A percentile compares a stretch with the other conserved stretches of the same genome.
These are phyloP conservation scores for Schoenoplectus tabernaemontani DNA, from an alignment of 202 grass and related monocot genomes.

Conservation along the genomic window DNA sequence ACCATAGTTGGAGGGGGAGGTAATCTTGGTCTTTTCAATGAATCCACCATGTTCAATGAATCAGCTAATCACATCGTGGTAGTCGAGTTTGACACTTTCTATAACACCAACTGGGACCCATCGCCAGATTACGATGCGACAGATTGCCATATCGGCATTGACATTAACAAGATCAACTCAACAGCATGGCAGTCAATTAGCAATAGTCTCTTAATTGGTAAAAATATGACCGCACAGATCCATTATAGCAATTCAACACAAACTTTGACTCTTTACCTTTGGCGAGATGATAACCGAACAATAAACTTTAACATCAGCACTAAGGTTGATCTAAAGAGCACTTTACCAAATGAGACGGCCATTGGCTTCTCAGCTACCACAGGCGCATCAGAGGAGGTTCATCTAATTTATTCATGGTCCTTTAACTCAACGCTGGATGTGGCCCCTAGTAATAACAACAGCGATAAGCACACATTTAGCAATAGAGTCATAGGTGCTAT, in stretches of 20 bases:
- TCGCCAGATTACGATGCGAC: background rate
- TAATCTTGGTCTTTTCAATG: conserved; percentile 21
- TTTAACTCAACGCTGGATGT: conserved; percentile 27
- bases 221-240: conserved; percentile 21
- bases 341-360: conserved; percentile 19
- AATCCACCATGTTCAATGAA: background rate
- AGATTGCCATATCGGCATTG: conserved; percentile 33
- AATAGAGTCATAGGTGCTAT: background rate
- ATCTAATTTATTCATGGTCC: conserved; percentile 32
- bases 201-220: background rate
- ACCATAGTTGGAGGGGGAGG: background rate
- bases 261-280: conserved; percentile 20
- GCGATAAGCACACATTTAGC: background rate
- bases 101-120: conserved; percentile 14
- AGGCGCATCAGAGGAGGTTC: background rate
- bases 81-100: conserved; percentile 40
- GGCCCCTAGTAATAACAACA: background rate
- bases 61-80: conserved; percentile 24
- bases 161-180: conserved; percentile 37
- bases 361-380: conserved; percentile 32
- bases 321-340: conserved; percentile 3
- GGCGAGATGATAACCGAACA: background rate
- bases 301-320: background rate
- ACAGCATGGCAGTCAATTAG: background rate
- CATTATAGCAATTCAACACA: conserved; percentile 18